A percentile compares a stretch with the other conserved stretches of the same genome.
Evolutionary conservation across 768 basidiomycete genomes (phyloP).

Genomic region (Leccinum arenicola): DNA sequence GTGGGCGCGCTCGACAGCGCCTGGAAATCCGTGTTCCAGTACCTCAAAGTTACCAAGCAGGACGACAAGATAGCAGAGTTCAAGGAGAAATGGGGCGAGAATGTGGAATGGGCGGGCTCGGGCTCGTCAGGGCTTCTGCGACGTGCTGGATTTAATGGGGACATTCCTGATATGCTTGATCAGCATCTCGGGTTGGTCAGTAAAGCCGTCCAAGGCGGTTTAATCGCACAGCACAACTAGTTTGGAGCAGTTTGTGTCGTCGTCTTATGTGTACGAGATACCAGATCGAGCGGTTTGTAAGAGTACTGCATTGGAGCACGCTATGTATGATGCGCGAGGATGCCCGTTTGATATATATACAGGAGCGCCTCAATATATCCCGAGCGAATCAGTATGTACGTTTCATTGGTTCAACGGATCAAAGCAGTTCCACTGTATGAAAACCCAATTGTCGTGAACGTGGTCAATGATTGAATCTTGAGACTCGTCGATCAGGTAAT

Average conservation of each 20-base stretch:
- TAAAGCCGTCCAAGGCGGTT: not conserved
- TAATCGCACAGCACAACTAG: not conserved
- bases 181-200: constrained; percentile 2
- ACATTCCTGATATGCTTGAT: constrained; percentile 6
- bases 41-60: too few relatives aligned
- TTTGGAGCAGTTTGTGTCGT: too few relatives aligned
- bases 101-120: constrained; percentile 26
- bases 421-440: too few relatives aligned
- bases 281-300: not conserved
- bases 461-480: too few relatives aligned
- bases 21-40: too few relatives aligned
- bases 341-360: too few relatives aligned
- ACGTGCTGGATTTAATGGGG: not conserved
- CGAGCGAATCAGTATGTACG: too few relatives aligned
- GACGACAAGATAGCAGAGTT: constrained; percentile 9
- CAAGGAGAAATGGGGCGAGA: constrained; percentile 30
- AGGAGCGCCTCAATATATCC: too few relatives aligned
- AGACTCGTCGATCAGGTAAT: too few relatives aligned
- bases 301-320: not conserved
- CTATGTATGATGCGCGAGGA: not conserved
- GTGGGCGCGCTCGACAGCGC: constrained; percentile 7
- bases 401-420: too few relatives aligned
- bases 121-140: not conserved
- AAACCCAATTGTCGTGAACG: too few relatives aligned
- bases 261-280: too few relatives aligned